Conservation (phyloP, 73 alveolate genomes). For the Symbiodinium pilosum region DNA sequence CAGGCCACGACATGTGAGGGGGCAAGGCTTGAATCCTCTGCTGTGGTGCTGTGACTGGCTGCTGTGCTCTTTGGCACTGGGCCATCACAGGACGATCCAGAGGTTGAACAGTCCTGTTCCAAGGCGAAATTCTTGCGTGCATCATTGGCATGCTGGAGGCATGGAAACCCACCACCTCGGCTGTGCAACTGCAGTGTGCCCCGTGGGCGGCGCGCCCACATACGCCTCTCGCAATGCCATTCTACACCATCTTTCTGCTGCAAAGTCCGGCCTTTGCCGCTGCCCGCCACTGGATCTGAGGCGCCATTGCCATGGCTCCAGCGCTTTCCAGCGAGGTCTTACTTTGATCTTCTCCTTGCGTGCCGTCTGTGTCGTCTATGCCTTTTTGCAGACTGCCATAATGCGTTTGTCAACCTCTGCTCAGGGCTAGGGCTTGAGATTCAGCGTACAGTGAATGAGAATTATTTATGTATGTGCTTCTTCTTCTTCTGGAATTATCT, state of each 20-base stretch:
- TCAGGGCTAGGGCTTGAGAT: too few relatives aligned
- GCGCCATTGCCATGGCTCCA: slow-evolving; percentile 35
- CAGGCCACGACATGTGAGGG: background rate
- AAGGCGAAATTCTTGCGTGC: background rate
- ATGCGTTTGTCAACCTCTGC: too few relatives aligned
- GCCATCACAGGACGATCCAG: background rate
- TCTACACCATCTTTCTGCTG: too few relatives aligned
- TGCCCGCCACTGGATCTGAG: slow-evolving; percentile 40
- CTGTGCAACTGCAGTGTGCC: background rate
- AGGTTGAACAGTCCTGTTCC: background rate
- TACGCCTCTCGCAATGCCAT: background rate
- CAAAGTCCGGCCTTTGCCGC: background rate
- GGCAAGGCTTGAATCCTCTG: background rate
- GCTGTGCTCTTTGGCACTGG: background rate
- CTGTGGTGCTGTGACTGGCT: background rate
- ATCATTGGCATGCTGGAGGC: background rate
- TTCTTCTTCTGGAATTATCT: too few relatives aligned
- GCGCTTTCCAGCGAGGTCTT: too few relatives aligned
- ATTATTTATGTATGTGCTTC: too few relatives aligned
- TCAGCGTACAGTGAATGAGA: too few relatives aligned
- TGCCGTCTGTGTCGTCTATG: too few relatives aligned
- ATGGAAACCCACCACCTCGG: background rate
- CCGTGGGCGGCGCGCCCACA: background rate
- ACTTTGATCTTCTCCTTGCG: too few relatives aligned
- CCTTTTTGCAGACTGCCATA: too few relatives aligned